These are phyloP conservation scores for Cryphonectria carpinicola DNA, from an alignment of 2,329 filamentous ascomycete genomes.

Conservation along the genomic window DNA sequence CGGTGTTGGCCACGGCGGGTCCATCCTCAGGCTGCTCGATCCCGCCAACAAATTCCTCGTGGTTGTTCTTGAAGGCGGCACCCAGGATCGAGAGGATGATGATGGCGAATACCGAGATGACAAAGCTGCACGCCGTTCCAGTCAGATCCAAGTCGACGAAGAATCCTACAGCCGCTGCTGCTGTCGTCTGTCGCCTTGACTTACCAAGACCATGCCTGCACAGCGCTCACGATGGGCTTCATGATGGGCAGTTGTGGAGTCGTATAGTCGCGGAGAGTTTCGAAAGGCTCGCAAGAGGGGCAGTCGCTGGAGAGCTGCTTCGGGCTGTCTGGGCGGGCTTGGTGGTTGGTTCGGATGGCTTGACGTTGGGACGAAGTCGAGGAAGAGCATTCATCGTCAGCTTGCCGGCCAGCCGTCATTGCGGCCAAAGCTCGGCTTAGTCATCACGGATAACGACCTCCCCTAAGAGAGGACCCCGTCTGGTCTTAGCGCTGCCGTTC, in stretches of 20 bases:
- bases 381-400: constrained; percentile 9
- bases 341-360: not conserved
- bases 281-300: not conserved
- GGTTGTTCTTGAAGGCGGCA: constrained; percentile 75
- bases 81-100: constrained; percentile 67
- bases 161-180: constrained; percentile 15
- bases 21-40: constrained; percentile 74
- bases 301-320: not conserved
- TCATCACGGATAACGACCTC: not conserved
- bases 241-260: constrained; percentile 55
- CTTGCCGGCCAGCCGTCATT: constrained; percentile 10
- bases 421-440: constrained; percentile 14
- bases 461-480: not conserved
- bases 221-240: constrained; percentile 91
- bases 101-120: constrained; percentile 69
- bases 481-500: not conserved
- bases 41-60: constrained; percentile 83
- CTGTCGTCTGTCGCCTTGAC: constrained; percentile 37
- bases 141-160: constrained; percentile 10
- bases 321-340: not conserved
- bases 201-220: constrained; percentile 96
- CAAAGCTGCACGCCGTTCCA: constrained; percentile 59
- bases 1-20: constrained; percentile 76
- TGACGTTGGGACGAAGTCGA: constrained; percentile 9
- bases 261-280: not conserved